Evolutionary conservation across 306 rosid species (phyloP).

Genomic region (Prunus mume): DNA sequence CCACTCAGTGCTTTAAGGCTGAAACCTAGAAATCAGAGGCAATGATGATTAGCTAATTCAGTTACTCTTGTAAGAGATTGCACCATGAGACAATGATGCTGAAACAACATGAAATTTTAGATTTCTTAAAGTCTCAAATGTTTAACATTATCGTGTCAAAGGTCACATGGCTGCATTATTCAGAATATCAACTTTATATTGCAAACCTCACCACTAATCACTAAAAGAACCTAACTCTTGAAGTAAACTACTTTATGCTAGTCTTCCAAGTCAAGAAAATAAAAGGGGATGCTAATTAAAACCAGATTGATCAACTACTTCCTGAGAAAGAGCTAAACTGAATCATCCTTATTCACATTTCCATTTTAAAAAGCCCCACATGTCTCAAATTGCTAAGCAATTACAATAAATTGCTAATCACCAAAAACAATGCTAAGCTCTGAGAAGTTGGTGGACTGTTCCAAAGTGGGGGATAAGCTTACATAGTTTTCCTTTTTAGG

Average conservation of each 20-base stretch:
- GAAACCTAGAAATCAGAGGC: constrained; percentile 35
- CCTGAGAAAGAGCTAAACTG: not conserved
- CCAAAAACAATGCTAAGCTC: not conserved
- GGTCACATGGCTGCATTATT: not conserved
- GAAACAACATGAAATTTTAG: not conserved
- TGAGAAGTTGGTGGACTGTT: no score
- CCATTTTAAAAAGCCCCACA: not conserved
- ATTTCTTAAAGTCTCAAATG: not conserved
- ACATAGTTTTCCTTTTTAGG: not conserved
- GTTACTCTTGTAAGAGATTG: not conserved
- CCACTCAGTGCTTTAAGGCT: constrained; percentile 27
- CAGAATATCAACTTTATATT: not conserved
- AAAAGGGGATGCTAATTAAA: not conserved
- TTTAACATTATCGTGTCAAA: not conserved
- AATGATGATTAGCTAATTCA: constrained; percentile 9
- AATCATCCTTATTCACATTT: not conserved
- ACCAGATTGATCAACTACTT: not conserved
- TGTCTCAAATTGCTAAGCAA: not conserved
- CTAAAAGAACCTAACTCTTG: not conserved
- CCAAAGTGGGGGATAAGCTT: not conserved
- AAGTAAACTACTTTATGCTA: not conserved
- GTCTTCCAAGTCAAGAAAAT: not conserved
- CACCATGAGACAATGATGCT: constrained; percentile 1
- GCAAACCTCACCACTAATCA: not conserved
- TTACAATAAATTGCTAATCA: no score